Base-by-base conservation (phyloP, 345 rosid genomes). In the Ceriops tagal region DNA sequence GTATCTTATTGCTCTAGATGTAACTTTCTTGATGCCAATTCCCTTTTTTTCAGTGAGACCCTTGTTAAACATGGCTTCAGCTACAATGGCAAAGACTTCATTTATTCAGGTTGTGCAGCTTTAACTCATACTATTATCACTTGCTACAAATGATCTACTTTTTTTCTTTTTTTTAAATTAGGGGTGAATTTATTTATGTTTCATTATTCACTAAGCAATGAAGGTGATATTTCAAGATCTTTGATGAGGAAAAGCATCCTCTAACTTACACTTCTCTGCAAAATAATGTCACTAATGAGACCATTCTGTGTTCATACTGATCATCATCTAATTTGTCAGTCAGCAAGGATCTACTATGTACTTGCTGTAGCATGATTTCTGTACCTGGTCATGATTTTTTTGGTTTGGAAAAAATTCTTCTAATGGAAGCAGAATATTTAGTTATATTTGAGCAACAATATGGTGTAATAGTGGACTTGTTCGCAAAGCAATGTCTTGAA, bases 1-100 rank as follows among this genome's bases (percentile, higher is more conserved):
- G 0, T 3, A 10, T 8, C 32, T 58, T 52, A 56, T 43, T 53
- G 27, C 32, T 47, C 31, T 20, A 11, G 27, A 19, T 53, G 37
- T 53, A 62, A 35, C 16, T 71, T 77, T 71, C 65, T 61, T 32
- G 28, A 1, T 19, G n/a, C 35, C 19, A 11, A 69, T 68, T 61
- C 58, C 58, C 73, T 28, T 21, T 10, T 64, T 70, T 65, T 27
- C 83, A 93, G 97, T 77, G 82, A 80, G 72, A 93, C 96, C 39
- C 96, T 93, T 9, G 87, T 93, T 57, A 73, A 79, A 21, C 85
- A 79, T 70, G 96, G 97, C 11, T 93, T 91, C 67, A 84, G 90
- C 80, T 93, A 93, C 88, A 83, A 83, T 67, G 97, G 97, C 53
- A 93, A 93, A 82, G 98, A 93, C 84, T 71, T 91, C 61, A 73